A percentile compares a stretch with the other conserved stretches of the same genome.
Evolutionary conservation across 1,284 basidiomycete species (phyloP).

Genomic region (Anthracocystis panici-leucophaei): DNA sequence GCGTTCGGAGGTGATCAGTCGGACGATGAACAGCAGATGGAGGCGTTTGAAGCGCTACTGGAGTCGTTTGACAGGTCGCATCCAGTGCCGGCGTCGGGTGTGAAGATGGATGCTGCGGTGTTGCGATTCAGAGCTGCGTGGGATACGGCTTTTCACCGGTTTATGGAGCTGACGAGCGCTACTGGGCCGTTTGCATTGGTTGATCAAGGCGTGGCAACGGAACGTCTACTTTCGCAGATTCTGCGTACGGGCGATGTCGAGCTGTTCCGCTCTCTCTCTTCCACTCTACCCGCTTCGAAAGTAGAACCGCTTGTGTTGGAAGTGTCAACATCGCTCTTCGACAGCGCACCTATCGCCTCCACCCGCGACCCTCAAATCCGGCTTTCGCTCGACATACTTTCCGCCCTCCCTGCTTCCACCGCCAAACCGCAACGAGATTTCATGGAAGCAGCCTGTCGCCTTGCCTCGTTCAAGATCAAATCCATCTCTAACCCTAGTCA

Average conservation of each 20-base stretch:
- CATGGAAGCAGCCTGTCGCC: constrained; percentile 48
- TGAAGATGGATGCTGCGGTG: constrained; percentile 3
- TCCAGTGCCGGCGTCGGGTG: constrained; percentile 10
- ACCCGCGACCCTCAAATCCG: constrained; percentile 28
- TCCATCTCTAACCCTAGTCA: constrained; percentile 12
- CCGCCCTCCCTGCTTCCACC: constrained; percentile 3
- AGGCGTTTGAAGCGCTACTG: constrained; percentile 10
- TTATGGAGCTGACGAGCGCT: constrained; percentile 8
- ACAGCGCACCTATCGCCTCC: constrained; percentile 19
- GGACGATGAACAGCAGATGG: constrained; percentile 5
- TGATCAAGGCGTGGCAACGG: background rate
- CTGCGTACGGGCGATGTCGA: constrained; percentile 33
- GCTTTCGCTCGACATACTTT: constrained; percentile 30
- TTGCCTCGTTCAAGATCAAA: constrained; percentile 46
- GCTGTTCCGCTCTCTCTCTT: constrained; percentile 30
- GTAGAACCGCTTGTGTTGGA: constrained; percentile 33
- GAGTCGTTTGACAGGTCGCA: constrained; percentile 8
- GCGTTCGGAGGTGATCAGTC: constrained; percentile 23
- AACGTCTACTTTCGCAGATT: constrained; percentile 15
- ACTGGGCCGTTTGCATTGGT: constrained; percentile 17
- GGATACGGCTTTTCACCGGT: constrained; percentile 21
- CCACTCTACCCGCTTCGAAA: constrained; percentile 1
- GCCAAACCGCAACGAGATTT: constrained; percentile 28
- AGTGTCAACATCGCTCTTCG: constrained; percentile 35
- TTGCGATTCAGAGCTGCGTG: constrained; percentile 25